Base-by-base conservation (phyloP, 179 eudicot genomes). In the Drosera spatulata region DNA sequence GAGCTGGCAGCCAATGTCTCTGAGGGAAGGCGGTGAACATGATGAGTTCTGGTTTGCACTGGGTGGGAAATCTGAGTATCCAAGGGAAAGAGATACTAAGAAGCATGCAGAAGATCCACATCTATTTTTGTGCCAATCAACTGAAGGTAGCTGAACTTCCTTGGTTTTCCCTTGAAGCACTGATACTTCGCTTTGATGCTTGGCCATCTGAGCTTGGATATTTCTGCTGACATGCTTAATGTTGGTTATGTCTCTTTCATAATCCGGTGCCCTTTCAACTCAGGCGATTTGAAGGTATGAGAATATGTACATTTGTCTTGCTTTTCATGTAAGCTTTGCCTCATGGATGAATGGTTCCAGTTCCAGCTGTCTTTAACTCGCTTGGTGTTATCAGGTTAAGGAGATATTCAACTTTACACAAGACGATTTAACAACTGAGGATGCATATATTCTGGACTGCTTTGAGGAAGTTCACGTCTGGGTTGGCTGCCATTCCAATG, bases 351-450 rank as follows among this genome's bases (percentile, higher is more conserved):
- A 22, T 22, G 33, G 33, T 22, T 22, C 33, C 33, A 22, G 33
- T 22, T 22, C 7, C n/a, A 62, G 45, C 3, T 40, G 65, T 3
- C 5, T 53, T 42, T 10, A 38, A 42, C 22, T 6, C 10, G 10
- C 33, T 13, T 14, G 14, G 0, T 10, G 22, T 10, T 50, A 40
- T 7, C 81, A 85, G 91, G 88, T 78, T 64, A 82, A 77, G 61
- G 91, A 85, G 73, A 75, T 85, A 39, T 80, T 71, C 69, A 85
- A 69, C 71, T 85, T 77, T 70, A 58, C 79, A 13, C 91, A 85
- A 64, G 88, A 85, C 55, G 91, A 85, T 72, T 66, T 85, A 69
- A 78, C 82, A 58, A 85, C 91, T 4, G 91, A 85, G 70, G 91
- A 82, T 55, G 73, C 76, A 41, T 68, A 80, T 56, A 63, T 80